Evolutionary conservation across 2,329 filamentous ascomycete species (phyloP).

Genomic region (Colletotrichum tofieldiae): DNA sequence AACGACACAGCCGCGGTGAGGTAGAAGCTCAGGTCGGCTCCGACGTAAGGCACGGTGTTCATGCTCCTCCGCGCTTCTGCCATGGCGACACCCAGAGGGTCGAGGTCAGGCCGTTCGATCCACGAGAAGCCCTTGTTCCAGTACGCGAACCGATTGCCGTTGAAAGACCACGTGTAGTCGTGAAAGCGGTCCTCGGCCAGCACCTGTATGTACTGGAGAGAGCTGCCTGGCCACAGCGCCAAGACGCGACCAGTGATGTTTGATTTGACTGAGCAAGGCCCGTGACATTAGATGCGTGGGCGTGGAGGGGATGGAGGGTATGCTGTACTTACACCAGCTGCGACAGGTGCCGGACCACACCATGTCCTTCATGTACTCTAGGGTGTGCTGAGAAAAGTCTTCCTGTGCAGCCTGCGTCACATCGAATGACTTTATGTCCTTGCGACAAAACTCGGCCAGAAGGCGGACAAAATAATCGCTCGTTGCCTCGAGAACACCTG

Average conservation of each 20-base stretch:
- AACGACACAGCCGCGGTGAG: not conserved
- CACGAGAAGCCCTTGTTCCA: constrained; percentile 46
- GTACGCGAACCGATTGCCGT: constrained; percentile 45
- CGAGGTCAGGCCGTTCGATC: constrained; percentile 45
- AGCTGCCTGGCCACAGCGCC: constrained; percentile 60
- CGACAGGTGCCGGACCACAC: constrained; percentile 19
- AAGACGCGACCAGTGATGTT: constrained; percentile 56
- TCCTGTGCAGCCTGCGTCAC: constrained; percentile 53
- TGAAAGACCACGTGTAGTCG: constrained; percentile 47
- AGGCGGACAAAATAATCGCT: constrained; percentile 49
- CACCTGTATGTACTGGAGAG: constrained; percentile 63
- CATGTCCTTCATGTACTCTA: constrained; percentile 58
- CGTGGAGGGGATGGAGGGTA: not conserved
- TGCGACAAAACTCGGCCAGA: constrained; percentile 45
- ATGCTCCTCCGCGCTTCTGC: constrained; percentile 23
- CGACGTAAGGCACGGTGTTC: constrained; percentile 27
- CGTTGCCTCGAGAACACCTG: constrained; percentile 48
- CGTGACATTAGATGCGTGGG: not conserved
- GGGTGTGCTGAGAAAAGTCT: constrained; percentile 62
- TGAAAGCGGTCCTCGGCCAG: constrained; percentile 50
- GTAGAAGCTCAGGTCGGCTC: constrained; percentile 40
- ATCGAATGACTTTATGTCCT: constrained; percentile 44
- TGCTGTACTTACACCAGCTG: constrained; percentile 13
- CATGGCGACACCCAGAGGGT: constrained; percentile 43
- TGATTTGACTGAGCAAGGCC: constrained; percentile 38